Percentiles rank a stretch among this genome's conserved stretches.
These are phyloP conservation scores for Cladosporium sp. DNA, from an alignment of 2,329 filamentous ascomycete genomes.

Conservation along the genomic window DNA sequence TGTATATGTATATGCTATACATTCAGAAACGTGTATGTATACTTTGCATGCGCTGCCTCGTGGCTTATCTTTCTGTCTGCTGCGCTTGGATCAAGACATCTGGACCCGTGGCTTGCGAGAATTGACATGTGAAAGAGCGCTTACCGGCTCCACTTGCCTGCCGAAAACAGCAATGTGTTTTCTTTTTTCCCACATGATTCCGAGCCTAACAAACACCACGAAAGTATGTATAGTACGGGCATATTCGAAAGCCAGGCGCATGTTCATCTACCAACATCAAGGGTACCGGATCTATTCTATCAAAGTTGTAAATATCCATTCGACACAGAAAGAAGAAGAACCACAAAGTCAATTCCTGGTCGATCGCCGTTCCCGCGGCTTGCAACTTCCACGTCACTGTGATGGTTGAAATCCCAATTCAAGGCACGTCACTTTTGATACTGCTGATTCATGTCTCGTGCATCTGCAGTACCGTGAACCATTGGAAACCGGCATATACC, in stretches of 20 bases:
- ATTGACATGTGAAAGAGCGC: conserved; percentile 15
- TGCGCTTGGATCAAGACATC: background rate
- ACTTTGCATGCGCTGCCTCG: background rate
- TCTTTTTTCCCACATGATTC: background rate
- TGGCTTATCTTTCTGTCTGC: background rate
- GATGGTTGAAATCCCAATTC: background rate
- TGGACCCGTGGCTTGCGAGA: background rate
- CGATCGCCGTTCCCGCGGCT: background rate
- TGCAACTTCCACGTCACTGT: background rate
- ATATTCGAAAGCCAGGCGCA: background rate
- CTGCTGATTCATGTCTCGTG: background rate
- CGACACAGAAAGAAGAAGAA: background rate
- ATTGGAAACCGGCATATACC: background rate
- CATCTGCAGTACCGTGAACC: background rate
- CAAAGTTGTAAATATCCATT: background rate
- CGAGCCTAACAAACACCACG: background rate
- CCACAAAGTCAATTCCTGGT: background rate
- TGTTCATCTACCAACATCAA: background rate
- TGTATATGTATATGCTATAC: background rate
- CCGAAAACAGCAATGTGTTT: conserved; percentile 10
- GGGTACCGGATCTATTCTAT: background rate
- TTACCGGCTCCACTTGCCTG: conserved; percentile 6
- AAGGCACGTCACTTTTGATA: background rate
- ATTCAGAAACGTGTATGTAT: background rate
- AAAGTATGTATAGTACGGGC: background rate